Percentiles rank a stretch among this genome's conserved stretches.
Conservation (phyloP, 108 stramenopile species). For the Parietichytrium sp. region DNA sequence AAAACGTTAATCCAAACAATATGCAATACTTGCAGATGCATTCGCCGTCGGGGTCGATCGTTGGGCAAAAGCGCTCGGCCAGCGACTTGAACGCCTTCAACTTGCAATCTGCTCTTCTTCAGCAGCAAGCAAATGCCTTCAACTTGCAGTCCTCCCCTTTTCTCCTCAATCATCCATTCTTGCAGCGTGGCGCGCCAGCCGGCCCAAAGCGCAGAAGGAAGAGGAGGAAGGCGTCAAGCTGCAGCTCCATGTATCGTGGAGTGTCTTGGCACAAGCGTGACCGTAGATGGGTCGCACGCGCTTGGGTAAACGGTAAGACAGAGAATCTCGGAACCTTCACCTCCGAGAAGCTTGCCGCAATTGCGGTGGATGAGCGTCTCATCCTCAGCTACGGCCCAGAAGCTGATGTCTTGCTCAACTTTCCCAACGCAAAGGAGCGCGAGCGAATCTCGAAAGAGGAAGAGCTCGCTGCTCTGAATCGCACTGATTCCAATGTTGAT, state of each 20-base stretch:
- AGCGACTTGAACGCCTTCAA: no score
- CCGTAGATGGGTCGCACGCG: slow-evolving; percentile 20
- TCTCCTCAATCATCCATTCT: no score
- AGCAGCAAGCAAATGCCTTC: no score
- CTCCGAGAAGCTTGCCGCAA: slow-evolving; percentile 16
- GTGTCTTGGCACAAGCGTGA: slow-evolving; percentile 34
- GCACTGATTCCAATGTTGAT: no score
- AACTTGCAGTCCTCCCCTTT: no score
- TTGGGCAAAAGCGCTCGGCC: no score
- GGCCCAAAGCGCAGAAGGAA: slow-evolving; percentile 17
- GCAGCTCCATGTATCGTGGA: slow-evolving; percentile 27
- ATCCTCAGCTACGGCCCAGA: slow-evolving; percentile 28
- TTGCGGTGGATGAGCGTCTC: neutral
- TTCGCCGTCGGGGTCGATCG: no score
- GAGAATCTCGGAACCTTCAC: slow-evolving; percentile 26
- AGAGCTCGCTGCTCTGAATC: no score
- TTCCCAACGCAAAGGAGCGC: slow-evolving; percentile 24
- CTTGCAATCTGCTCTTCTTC: no score
- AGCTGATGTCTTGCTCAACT: slow-evolving; percentile 11
- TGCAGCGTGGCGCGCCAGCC: neutral
- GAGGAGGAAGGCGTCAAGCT: slow-evolving; percentile 5
- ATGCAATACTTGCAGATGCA: no score
- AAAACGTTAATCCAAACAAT: no score
- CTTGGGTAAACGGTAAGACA: slow-evolving; percentile 32
- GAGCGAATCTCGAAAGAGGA: no score